A percentile compares a stretch with the other conserved stretches of the same genome.
These are phyloP conservation scores for Citrus hindsii DNA, from an alignment of 345 rosid species.

Conservation along the genomic window DNA sequence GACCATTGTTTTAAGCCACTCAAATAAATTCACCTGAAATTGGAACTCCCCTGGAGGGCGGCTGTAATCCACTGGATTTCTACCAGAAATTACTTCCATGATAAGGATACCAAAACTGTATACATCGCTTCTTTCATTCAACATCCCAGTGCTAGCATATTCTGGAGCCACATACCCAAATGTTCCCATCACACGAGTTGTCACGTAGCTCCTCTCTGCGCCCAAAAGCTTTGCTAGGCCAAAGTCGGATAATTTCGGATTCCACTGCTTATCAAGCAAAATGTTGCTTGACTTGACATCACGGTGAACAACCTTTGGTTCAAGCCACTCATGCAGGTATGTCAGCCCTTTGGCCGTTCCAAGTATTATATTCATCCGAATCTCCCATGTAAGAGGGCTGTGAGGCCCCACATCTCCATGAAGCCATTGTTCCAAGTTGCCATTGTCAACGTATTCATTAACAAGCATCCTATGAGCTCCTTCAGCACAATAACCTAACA, in stretches of 20 bases:
- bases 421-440: conserved; percentile 91
- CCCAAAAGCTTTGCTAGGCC: conserved; percentile 89
- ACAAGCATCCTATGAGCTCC: conserved; percentile 97
- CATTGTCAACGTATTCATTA: conserved; percentile 83
- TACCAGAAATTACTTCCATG: conserved; percentile 90
- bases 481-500: conserved; percentile 96
- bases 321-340: conserved; percentile 87
- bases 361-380: conserved; percentile 66
- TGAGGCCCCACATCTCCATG: conserved; percentile 75
- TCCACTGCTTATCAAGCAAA: conserved; percentile 86
- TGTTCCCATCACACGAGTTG: conserved; percentile 97
- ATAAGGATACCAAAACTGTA: conserved; percentile 93
- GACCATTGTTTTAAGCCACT: conserved; percentile 95
- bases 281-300: conserved; percentile 93
- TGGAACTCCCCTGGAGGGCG: conserved; percentile 61
- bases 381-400: conserved; percentile 89
- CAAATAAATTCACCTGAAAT: conserved; percentile 81
- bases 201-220: conserved; percentile 78
- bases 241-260: conserved; percentile 81
- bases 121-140: conserved; percentile 91
- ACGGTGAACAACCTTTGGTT: conserved; percentile 88
- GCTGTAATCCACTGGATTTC: conserved; percentile 94
- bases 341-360: conserved; percentile 88
- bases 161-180: conserved; percentile 98
- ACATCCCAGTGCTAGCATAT: conserved; percentile 96